Base-by-base conservation (phyloP, 1,284 basidiomycete species). In the Ganoderma sinense region DNA sequence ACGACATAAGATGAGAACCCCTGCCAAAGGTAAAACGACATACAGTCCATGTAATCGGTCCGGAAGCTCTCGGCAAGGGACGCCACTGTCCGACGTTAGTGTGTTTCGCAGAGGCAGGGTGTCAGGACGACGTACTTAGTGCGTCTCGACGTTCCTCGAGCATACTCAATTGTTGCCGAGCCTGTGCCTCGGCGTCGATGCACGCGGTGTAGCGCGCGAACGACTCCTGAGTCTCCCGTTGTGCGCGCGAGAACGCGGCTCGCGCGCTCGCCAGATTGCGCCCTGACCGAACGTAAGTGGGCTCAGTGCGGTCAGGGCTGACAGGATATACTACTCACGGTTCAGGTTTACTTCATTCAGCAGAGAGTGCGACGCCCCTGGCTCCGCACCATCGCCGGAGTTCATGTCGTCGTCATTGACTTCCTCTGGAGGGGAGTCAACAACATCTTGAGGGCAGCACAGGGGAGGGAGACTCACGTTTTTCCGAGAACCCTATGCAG, bases 141-240 rank as follows among this genome's bases (percentile, higher is more conserved):
- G 89, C 87, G 74, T 93, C 91, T 69, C 90, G 86, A 64, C 89
- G 87, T 78, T 90, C 90, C 76, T 93, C 92, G 60, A 88, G 88
- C 69, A 86, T 82, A 16, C 80, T 80, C 10, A 92, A 88, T 69
- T 90, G 88, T 70, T 89, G 87, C 72, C 88, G 84, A 39, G 91
- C 90, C 76, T 88, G 88, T 56, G 84, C 83, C 77, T 94, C 91
- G 8, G 87, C 82, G 72, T 93, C 91, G 18, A 93, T 80, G 78
- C 88, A 91, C 13, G 87, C 83, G 18, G 87, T 92, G 76, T 94
- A 94, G 68, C 87, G 82, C 74, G 88, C 83, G 76, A 92, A 92
- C 2, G 91, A 86, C 59, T 93, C 92, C 74, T 92, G 89, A 0
- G 90, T 89, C 48, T 91, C 89, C 73, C 90, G 88, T 75, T 91